Conservation (phyloP, 2,329 filamentous ascomycete genomes). For the Aspergillus carbonarius region DNA sequence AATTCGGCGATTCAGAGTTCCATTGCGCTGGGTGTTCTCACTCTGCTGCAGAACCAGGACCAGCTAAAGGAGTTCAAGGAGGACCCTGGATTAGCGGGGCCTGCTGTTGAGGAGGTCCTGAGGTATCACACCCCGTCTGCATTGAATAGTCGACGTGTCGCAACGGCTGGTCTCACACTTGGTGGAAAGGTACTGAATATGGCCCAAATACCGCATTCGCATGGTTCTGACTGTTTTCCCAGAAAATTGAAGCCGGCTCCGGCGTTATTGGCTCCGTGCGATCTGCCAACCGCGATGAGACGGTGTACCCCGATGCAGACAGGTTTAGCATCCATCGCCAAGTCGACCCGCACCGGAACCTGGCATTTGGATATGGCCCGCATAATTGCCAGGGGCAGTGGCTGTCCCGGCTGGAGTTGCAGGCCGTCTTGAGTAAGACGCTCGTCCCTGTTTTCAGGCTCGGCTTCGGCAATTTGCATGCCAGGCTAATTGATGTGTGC, state of each 20-base stretch:
- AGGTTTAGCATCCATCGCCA: constrained; percentile 4
- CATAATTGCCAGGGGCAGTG: neutral
- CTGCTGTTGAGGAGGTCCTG: neutral
- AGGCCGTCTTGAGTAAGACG: neutral
- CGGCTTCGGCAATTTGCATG: too few species aligned
- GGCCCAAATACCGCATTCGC: too few species aligned
- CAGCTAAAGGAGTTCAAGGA: neutral
- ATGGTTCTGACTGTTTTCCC: neutral
- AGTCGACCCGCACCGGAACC: neutral
- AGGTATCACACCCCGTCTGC: constrained; percentile 2
- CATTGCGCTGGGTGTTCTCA: neutral
- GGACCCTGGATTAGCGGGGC: neutral
- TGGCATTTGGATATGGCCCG: neutral
- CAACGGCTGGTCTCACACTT: neutral
- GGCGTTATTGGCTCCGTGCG: constrained; percentile 6
- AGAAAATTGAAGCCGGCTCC: neutral
- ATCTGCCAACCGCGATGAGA: constrained; percentile 5
- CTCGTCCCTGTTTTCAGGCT: too few species aligned
- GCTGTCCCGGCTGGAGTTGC: neutral
- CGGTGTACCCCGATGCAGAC: constrained; percentile 5
- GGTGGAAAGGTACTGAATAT: neutral
- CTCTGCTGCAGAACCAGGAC: neutral
- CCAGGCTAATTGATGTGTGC: neutral
- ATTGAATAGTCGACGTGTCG: neutral
- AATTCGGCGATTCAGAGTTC: neutral